These are phyloP conservation scores for Jamesozyma jinghongensis DNA, from an alignment of 805 yeast species.

Conservation along the genomic window DNA sequence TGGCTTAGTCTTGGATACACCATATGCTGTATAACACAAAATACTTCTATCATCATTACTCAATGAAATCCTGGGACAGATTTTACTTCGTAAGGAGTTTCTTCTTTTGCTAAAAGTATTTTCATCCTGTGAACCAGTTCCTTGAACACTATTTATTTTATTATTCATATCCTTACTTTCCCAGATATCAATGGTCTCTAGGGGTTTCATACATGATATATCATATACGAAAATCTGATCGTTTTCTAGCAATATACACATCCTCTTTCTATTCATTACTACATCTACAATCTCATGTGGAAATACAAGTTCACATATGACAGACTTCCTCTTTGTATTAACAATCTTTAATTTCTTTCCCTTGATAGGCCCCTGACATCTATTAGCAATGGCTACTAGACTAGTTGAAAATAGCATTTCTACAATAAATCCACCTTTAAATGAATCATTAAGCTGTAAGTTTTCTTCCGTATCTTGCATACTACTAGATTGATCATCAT, in stretches of 20 bases:
- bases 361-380: constrained; percentile 52
- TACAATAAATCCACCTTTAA: constrained; percentile 34
- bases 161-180: constrained; percentile 11
- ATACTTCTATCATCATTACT: constrained; percentile 27
- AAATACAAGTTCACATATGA: constrained; percentile 82
- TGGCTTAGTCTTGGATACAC: constrained; percentile 34
- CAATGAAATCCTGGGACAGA: constrained; percentile 19
- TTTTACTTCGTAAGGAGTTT: constrained; percentile 9
- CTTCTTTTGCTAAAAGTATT: constrained; percentile 5
- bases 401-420: constrained; percentile 91
- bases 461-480: not conserved
- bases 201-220: constrained; percentile 75
- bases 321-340: constrained; percentile 59
- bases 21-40: constrained; percentile 25
- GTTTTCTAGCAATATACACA: constrained; percentile 58
- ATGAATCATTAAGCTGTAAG: not conserved
- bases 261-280: constrained; percentile 70
- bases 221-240: constrained; percentile 86
- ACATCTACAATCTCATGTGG: constrained; percentile 67
- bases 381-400: constrained; percentile 72
- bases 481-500: not conserved
- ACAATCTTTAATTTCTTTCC: constrained; percentile 56
- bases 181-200: constrained; percentile 53
- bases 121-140: constrained; percentile 1
- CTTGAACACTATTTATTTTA: not conserved